Evolutionary conservation across 139 green algal species (phyloP).

Genomic region (Micractinium conductrix): DNA sequence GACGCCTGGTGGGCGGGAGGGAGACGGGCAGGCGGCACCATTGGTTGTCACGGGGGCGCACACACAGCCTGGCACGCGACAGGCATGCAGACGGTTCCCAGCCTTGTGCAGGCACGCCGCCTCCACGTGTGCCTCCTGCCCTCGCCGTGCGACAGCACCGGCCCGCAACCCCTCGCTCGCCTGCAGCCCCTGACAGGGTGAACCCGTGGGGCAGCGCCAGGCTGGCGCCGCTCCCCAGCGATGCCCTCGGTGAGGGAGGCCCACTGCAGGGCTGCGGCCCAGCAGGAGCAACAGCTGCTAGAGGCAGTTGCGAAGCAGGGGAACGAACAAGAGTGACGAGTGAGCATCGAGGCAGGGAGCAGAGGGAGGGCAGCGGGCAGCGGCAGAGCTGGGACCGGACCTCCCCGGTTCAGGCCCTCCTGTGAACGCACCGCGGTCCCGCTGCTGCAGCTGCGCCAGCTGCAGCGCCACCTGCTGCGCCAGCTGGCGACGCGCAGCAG

Average conservation of each 20-base stretch:
- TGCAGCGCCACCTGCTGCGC: not conserved
- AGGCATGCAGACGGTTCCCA: not conserved
- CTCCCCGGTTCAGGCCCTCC: no score
- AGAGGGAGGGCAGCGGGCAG: no score
- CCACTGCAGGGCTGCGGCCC: not conserved
- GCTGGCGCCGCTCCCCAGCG: not conserved
- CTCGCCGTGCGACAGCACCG: not conserved
- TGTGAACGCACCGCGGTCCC: not conserved
- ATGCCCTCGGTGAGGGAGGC: not conserved
- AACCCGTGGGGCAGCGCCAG: not conserved
- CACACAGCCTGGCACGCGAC: not conserved
- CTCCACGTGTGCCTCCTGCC: no score
- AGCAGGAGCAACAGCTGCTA: no score
- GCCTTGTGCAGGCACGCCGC: no score
- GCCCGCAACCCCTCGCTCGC: no score
- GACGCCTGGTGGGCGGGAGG: not conserved
- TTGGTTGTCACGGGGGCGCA: no score
- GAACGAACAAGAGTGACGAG: no score
- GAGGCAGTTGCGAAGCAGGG: no score
- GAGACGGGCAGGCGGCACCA: no score
- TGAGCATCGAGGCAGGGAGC: no score
- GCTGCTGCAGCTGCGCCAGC: constrained; percentile 7
- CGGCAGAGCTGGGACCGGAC: no score
- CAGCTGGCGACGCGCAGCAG: not conserved
- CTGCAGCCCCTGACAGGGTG: not conserved